Evolutionary conservation across 2,329 filamentous ascomycete genomes (phyloP).

Genomic region (Arthrobotrys iridis): DNA sequence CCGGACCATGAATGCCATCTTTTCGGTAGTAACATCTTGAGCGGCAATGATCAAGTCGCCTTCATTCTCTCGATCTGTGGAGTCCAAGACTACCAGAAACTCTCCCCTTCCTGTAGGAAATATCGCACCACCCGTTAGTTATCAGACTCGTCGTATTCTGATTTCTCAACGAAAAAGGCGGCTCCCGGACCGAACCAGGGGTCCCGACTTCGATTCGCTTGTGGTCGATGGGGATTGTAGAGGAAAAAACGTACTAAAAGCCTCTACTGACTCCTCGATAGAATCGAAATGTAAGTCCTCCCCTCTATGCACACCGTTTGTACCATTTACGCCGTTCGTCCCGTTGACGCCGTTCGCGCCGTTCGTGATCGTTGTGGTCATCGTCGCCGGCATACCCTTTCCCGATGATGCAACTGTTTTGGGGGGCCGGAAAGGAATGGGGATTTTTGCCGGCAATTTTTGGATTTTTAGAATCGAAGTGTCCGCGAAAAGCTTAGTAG

Average conservation of each 20-base stretch:
- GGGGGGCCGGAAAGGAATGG: background rate
- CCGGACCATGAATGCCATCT: conserved; percentile 96
- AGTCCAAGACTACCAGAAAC: conserved; percentile 96
- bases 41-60: conserved; percentile 97
- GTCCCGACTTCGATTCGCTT: background rate
- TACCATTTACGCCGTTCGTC: conserved; percentile 25
- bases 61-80: conserved; percentile 92
- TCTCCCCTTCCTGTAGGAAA: conserved; percentile 68
- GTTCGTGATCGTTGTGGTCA: conserved; percentile 14
- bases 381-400: conserved; percentile 36
- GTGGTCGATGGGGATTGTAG: background rate
- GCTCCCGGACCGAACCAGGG: conserved; percentile 7
- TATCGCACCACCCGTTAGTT: background rate
- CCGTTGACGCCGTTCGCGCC: conserved; percentile 7
- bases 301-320: conserved; percentile 17
- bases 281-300: conserved; percentile 44
- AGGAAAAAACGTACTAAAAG: conserved; percentile 43
- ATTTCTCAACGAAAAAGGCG: background rate
- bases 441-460: conserved; percentile 21
- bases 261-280: conserved; percentile 50
- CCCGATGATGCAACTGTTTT: background rate
- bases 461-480: background rate
- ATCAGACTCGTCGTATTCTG: conserved; percentile 64
- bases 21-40: conserved; percentile 80
- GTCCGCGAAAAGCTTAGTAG: background rate